These are phyloP conservation scores for Leptodermis oblonga DNA, from an alignment of 257 asterid species.

Conservation along the genomic window DNA sequence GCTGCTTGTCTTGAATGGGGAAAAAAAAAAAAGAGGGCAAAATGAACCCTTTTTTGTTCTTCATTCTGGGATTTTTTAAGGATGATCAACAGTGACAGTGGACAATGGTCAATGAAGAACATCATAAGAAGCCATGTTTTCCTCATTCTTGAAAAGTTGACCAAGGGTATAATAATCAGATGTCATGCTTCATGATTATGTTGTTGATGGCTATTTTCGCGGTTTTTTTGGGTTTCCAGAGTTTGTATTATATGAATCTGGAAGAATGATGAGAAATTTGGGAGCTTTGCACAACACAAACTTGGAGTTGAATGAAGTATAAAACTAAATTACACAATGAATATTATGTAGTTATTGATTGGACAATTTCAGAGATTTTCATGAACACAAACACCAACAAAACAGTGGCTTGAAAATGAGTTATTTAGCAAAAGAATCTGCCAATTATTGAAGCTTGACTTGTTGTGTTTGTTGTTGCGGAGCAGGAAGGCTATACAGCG, in stretches of 20 bases:
- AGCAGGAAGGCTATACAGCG: slow-evolving; percentile 63
- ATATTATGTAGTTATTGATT: not conserved
- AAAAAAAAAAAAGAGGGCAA: not conserved
- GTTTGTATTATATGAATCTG: not conserved
- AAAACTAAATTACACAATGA: not conserved
- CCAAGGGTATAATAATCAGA: not conserved
- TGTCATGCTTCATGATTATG: not conserved
- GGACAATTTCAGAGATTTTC: not conserved
- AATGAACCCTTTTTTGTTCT: not conserved
- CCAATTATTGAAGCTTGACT: slow-evolving; percentile 27
- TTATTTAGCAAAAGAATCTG: slow-evolving; percentile 9
- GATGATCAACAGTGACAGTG: not conserved
- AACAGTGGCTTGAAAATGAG: slow-evolving; percentile 7
- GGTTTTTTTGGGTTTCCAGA: not conserved
- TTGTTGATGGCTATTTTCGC: not conserved
- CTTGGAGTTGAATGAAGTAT: not conserved
- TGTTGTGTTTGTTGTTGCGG: slow-evolving; percentile 39
- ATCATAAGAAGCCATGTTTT: not conserved
- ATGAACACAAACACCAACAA: not conserved
- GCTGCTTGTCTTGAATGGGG: not conserved
- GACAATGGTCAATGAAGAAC: not conserved
- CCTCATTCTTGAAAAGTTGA: not conserved
- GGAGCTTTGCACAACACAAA: not conserved
- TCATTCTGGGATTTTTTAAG: not conserved
- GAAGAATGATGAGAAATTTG: not conserved